These are phyloP conservation scores for Kuraishia piskuri DNA, from an alignment of 805 yeast genomes.

Conservation along the genomic window DNA sequence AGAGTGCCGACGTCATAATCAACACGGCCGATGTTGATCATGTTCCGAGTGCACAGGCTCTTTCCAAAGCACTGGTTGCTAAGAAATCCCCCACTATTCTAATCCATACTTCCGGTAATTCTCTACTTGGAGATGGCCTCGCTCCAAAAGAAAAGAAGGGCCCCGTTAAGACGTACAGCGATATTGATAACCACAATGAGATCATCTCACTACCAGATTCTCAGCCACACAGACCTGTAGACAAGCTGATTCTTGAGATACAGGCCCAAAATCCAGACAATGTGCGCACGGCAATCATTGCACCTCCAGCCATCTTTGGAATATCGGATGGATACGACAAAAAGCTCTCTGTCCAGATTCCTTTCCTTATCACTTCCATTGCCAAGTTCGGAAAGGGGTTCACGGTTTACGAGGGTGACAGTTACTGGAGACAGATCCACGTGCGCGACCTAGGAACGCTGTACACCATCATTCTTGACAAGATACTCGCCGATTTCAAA, in stretches of 20 bases:
- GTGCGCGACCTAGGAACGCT: slow-evolving; percentile 24
- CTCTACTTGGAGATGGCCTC: slow-evolving; percentile 14
- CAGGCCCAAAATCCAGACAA: slow-evolving; percentile 20
- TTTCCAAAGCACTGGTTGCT: slow-evolving; percentile 1
- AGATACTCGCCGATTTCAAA: slow-evolving; percentile 9
- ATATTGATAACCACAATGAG: slow-evolving; percentile 17
- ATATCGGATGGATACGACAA: slow-evolving; percentile 22
- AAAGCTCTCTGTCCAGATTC: slow-evolving; percentile 22
- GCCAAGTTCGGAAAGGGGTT: slow-evolving; percentile 14
- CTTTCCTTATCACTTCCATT: slow-evolving; percentile 15
- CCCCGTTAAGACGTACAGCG: slow-evolving; percentile 16
- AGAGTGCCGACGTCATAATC: neutral
- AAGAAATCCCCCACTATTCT: slow-evolving; percentile 18
- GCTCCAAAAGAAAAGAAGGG: slow-evolving; percentile 9
- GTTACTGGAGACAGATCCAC: slow-evolving; percentile 28
- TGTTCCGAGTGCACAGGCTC: slow-evolving; percentile 5
- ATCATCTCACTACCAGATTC: slow-evolving; percentile 17
- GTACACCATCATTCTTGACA: slow-evolving; percentile 17
- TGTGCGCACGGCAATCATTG: slow-evolving; percentile 21
- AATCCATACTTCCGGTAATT: slow-evolving; percentile 29
- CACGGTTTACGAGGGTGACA: slow-evolving; percentile 22
- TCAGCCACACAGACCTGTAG: slow-evolving; percentile 27
- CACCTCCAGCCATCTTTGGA: slow-evolving; percentile 28
- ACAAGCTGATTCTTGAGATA: slow-evolving; percentile 19
- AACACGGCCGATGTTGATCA: slow-evolving; percentile 3